Conservation (phyloP, 257 asterid species). For the Fraxinus anomala region DNA sequence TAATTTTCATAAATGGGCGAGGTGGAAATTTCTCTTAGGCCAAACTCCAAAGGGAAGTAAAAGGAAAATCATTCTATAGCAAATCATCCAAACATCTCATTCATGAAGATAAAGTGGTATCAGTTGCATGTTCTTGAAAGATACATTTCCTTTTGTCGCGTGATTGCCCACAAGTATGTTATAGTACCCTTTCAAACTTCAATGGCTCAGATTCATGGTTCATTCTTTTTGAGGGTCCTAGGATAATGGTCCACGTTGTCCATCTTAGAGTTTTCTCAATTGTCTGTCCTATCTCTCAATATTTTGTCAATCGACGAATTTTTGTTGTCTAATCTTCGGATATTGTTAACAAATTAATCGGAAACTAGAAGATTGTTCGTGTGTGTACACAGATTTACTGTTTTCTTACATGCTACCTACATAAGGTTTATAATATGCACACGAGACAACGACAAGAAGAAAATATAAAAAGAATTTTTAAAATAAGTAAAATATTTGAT, state of each 20-base stretch:
- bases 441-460: not conserved
- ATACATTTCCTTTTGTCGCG: slow-evolving; percentile 28
- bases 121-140: slow-evolving; percentile 39
- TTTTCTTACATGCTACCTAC: not conserved
- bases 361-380: too few relatives aligned
- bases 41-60: slow-evolving; percentile 31
- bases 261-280: not conserved
- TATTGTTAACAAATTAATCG: too few relatives aligned
- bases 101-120: slow-evolving; percentile 34
- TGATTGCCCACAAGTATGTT: slow-evolving; percentile 51
- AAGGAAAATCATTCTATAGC: slow-evolving; percentile 42
- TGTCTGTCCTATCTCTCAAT: too few relatives aligned
- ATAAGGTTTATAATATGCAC: not conserved
- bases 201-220: slow-evolving; percentile 22
- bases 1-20: too few relatives aligned
- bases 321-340: too few relatives aligned
- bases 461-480: too few relatives aligned
- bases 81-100: slow-evolving; percentile 35
- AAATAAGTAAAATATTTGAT: too few relatives aligned
- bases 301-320: too few relatives aligned
- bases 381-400: too few relatives aligned
- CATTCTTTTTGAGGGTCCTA: not conserved
- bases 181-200: slow-evolving; percentile 28
- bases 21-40: too few relatives aligned
- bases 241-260: not conserved